phyloP scores from a whole-genome alignment of 2,329 filamentous ascomycete genomes.

The Colletotrichum simmondsii region DNA sequence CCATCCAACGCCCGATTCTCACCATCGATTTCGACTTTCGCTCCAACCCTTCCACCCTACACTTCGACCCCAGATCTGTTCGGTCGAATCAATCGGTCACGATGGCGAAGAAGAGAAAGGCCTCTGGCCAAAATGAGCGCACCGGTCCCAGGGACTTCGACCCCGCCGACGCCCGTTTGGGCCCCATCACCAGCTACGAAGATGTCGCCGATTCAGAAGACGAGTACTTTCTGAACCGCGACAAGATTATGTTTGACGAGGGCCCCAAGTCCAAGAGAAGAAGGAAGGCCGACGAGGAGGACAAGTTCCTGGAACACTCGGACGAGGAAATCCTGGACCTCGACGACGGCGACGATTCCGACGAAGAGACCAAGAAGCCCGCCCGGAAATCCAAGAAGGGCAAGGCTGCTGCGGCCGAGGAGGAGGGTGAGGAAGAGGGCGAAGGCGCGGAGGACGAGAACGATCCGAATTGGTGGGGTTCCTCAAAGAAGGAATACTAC shows the following conservation, averaged over 20 bases:
- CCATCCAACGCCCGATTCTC: constrained; percentile 5
- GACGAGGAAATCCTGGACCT: constrained; percentile 69
- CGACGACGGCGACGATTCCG: constrained; percentile 56
- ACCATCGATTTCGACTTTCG: not conserved
- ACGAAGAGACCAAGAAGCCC: constrained; percentile 48
- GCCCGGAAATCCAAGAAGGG: constrained; percentile 46
- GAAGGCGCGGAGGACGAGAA: constrained; percentile 65
- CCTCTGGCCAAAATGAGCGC: constrained; percentile 57
- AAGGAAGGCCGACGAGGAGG: constrained; percentile 76
- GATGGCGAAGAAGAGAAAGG: constrained; percentile 80
- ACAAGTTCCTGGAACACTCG: constrained; percentile 67
- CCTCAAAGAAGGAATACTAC: constrained; percentile 91
- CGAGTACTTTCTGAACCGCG: constrained; percentile 88
- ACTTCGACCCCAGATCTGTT: not conserved
- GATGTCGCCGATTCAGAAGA: constrained; percentile 95
- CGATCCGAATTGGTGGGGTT: constrained; percentile 83
- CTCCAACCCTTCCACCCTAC: not conserved
- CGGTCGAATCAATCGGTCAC: constrained; percentile 19
- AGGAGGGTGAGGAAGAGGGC: constrained; percentile 50
- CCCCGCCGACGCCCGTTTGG: constrained; percentile 70
- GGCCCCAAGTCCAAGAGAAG: constrained; percentile 81
- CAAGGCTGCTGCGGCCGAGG: constrained; percentile 26
- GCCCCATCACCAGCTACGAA: constrained; percentile 72
- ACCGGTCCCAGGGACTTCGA: constrained; percentile 66
- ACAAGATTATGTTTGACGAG: constrained; percentile 88